Conservation (phyloP, 2,329 filamentous ascomycete genomes). For the Penicillium sp. region DNA sequence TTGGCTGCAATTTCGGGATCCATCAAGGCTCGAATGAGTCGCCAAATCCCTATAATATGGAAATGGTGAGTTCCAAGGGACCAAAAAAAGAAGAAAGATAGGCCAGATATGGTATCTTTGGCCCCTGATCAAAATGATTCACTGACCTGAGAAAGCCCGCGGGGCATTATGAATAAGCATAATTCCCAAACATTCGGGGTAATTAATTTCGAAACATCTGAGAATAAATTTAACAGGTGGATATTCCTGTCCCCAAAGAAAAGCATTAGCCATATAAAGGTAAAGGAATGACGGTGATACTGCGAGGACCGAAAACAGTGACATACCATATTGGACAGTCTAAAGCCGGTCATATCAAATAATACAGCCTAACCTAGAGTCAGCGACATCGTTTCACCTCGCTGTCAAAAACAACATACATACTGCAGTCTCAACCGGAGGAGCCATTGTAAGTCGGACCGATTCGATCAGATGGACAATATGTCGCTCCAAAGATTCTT, state of each 20-base stretch:
- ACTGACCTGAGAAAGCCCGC: slow-evolving; percentile 85
- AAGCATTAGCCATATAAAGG: not conserved
- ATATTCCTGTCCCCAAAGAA: slow-evolving; percentile 64
- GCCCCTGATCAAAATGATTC: no score
- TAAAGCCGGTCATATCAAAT: slow-evolving; percentile 94
- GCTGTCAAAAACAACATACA: slow-evolving; percentile 32
- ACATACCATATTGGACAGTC: slow-evolving; percentile 84
- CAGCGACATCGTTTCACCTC: not conserved
- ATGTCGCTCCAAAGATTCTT: slow-evolving; percentile 77
- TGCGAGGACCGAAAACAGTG: not conserved
- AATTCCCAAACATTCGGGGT: slow-evolving; percentile 82
- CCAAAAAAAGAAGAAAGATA: no score
- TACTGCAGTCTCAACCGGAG: slow-evolving; percentile 85
- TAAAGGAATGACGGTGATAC: not conserved
- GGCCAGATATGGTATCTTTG: no score
- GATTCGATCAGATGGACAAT: slow-evolving; percentile 94
- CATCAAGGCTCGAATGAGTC: slow-evolving; percentile 88
- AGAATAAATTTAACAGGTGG: slow-evolving; percentile 97
- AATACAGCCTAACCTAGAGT: slow-evolving; percentile 65
- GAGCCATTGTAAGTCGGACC: slow-evolving; percentile 72
- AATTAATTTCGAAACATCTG: slow-evolving; percentile 96
- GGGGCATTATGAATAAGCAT: slow-evolving; percentile 91
- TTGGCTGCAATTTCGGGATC: slow-evolving; percentile 94
- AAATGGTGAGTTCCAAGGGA: not conserved
- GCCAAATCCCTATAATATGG: slow-evolving; percentile 70